These are phyloP conservation scores for Aspergillus hiratsukae DNA, from an alignment of 2,329 filamentous ascomycete genomes.

Conservation along the genomic window DNA sequence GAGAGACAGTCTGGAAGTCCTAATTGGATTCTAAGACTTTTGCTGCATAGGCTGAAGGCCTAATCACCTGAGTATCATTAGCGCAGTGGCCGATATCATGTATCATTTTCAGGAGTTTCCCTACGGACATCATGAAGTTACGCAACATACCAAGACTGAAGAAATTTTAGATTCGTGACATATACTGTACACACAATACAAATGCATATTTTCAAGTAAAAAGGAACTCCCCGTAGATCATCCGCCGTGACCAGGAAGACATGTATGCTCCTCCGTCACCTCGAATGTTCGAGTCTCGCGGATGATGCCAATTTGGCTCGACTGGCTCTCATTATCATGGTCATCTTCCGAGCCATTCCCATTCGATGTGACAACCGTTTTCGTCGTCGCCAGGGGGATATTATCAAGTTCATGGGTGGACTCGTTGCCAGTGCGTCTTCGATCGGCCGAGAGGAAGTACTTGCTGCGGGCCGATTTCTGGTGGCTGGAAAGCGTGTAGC, in stretches of 20 bases:
- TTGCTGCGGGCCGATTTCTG: background rate
- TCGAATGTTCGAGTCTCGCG: conserved; percentile 22
- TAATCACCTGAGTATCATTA: background rate
- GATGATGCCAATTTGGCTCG: conserved; percentile 25
- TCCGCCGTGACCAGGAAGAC: background rate
- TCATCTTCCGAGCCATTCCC: conserved; percentile 6
- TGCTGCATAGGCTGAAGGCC: no score
- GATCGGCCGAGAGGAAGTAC: conserved; percentile 1
- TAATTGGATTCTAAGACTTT: no score
- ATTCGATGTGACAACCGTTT: conserved; percentile 12
- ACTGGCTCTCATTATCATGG: conserved; percentile 22
- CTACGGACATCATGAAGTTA: background rate
- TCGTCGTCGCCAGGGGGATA: conserved; percentile 7
- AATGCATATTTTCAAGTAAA: background rate
- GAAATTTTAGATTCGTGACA: background rate
- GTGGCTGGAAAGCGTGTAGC: conserved; percentile 1
- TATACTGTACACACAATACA: background rate
- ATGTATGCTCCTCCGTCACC: conserved; percentile 13
- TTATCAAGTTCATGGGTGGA: conserved; percentile 12
- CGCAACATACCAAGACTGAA: background rate
- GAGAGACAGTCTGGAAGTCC: no score
- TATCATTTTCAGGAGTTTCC: background rate
- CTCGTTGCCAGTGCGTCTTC: conserved; percentile 5
- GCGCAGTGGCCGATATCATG: background rate
- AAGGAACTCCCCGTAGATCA: background rate